These are phyloP conservation scores for Candida hungchunana DNA, from an alignment of 805 yeast species.

Conservation along the genomic window DNA sequence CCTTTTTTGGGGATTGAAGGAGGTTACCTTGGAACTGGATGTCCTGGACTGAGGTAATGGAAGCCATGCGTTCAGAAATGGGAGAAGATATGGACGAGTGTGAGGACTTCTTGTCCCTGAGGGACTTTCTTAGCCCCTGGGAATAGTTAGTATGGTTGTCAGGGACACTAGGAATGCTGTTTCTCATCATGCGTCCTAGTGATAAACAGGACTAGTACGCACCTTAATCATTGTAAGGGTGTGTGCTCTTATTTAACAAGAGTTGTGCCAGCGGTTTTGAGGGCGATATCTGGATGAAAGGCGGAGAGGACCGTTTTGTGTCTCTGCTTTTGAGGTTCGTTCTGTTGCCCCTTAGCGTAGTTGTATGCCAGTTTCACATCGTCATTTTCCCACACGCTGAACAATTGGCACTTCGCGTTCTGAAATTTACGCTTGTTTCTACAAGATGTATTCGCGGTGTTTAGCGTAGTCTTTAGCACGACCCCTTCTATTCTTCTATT, in stretches of 20 bases:
- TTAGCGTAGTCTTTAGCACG: too few relatives aligned
- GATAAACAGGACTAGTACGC: background rate
- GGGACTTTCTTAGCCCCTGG: constrained; percentile 27
- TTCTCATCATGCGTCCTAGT: background rate
- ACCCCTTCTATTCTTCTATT: too few relatives aligned
- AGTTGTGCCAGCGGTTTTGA: too few relatives aligned
- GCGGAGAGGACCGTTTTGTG: background rate
- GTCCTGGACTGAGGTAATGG: constrained; percentile 24
- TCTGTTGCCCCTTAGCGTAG: background rate
- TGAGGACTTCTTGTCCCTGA: constrained; percentile 25
- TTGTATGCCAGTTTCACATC: background rate
- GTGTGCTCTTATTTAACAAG: too few relatives aligned
- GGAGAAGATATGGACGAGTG: constrained; percentile 26
- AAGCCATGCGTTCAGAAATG: constrained; percentile 16
- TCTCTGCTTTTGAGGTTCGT: background rate
- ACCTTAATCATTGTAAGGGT: too few relatives aligned
- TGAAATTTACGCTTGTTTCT: background rate
- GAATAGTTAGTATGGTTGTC: background rate
- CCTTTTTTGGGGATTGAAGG: constrained; percentile 65
- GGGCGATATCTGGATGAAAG: too few relatives aligned
- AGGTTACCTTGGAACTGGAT: constrained; percentile 21
- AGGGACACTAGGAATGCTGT: background rate
- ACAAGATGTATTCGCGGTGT: too few relatives aligned
- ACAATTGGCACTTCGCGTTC: too few relatives aligned
- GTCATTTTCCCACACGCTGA: background rate